Conservation (phyloP, 2,329 filamentous ascomycete genomes). For the Colletotrichum limetticola region DNA sequence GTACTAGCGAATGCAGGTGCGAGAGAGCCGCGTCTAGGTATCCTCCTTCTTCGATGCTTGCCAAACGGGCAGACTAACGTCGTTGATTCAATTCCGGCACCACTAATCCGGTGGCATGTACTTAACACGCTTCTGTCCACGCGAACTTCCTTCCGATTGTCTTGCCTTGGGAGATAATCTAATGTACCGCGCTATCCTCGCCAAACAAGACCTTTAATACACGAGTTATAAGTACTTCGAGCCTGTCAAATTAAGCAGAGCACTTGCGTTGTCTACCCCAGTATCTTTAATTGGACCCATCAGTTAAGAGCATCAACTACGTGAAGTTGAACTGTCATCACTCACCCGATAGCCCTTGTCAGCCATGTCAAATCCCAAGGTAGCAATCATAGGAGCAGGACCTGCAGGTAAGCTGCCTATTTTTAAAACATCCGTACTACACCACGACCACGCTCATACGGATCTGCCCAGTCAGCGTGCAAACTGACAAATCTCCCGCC, state of each 20-base stretch:
- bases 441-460: neutral
- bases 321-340: neutral
- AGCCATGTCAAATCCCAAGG: conserved; percentile 36
- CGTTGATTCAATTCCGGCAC: neutral
- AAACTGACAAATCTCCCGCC: neutral
- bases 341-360: neutral
- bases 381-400: conserved; percentile 61
- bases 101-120: neutral
- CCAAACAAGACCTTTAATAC: neutral
- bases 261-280: neutral
- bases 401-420: conserved; percentile 45
- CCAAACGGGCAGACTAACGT: neutral
- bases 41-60: neutral
- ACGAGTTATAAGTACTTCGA: neutral
- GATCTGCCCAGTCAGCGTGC: neutral
- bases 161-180: too few species aligned
- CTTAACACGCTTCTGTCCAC: neutral
- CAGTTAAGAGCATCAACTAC: too few species aligned
- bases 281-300: too few species aligned
- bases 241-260: neutral
- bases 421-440: neutral
- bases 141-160: neutral
- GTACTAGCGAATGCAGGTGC: neutral
- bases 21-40: neutral
- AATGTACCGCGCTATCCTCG: neutral